A percentile compares a stretch with the other conserved stretches of the same genome.
Conservation (phyloP, 306 rosid genomes). For the Cercis canadensis region DNA sequence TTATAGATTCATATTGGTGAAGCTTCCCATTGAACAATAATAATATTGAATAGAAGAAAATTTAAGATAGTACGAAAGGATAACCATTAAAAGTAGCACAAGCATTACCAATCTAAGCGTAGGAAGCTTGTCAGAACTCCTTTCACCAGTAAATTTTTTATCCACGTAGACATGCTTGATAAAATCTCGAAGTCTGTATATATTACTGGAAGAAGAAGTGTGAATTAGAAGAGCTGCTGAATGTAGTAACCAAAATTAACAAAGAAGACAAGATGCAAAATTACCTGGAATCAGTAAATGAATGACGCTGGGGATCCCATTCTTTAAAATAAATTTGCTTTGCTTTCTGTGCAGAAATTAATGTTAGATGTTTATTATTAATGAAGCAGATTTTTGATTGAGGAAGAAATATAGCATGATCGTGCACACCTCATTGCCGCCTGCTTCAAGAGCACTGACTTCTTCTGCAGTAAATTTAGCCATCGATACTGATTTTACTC, state of each 20-base stretch:
- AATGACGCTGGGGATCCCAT: conserved; percentile 68
- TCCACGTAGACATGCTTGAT: conserved; percentile 78
- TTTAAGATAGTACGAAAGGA: not conserved
- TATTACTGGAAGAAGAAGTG: conserved; percentile 61
- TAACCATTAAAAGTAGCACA: conserved; percentile 1
- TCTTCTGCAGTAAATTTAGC: conserved; percentile 81
- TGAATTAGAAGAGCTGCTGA: conserved; percentile 41
- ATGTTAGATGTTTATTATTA: conserved; percentile 21
- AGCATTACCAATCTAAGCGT: conserved; percentile 66
- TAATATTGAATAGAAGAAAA: too few relatives aligned
- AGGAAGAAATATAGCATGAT: conserved; percentile 11
- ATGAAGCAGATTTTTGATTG: not conserved
- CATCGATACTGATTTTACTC: conserved; percentile 91
- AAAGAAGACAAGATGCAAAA: conserved; percentile 11
- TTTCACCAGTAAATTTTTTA: conserved; percentile 72
- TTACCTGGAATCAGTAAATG: conserved; percentile 76
- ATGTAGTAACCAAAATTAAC: conserved; percentile 10
- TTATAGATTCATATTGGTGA: conserved; percentile 1
- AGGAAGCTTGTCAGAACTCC: conserved; percentile 45
- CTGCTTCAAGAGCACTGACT: conserved; percentile 79
- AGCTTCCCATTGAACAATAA: not conserved
- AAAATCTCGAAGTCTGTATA: conserved; percentile 68
- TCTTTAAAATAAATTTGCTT: conserved; percentile 71
- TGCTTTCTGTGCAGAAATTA: conserved; percentile 63
- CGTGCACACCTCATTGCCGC: conserved; percentile 85